Conservation (phyloP, 2,329 filamentous ascomycete genomes). For the Furcasterigmium sp. region DNA sequence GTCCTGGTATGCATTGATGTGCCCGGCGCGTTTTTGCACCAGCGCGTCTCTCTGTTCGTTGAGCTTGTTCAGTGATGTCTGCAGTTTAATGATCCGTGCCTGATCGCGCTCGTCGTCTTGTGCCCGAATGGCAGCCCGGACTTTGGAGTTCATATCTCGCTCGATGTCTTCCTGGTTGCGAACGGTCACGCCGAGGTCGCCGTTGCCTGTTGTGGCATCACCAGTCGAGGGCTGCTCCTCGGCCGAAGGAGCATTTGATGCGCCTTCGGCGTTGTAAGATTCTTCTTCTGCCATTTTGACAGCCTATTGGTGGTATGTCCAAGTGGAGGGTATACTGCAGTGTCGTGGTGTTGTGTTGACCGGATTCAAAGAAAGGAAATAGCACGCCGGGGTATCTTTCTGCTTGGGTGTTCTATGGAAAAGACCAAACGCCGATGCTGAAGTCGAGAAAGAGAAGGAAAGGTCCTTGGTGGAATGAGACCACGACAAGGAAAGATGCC, state of each 20-base stretch:
- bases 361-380: too few species aligned
- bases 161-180: conserved; percentile 88
- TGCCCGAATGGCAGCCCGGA: conserved; percentile 53
- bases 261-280: too few species aligned
- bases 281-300: too few species aligned
- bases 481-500: too few species aligned
- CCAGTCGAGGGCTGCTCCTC: neutral
- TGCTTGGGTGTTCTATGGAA: too few species aligned
- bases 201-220: conserved; percentile 22
- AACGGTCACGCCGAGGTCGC: conserved; percentile 31
- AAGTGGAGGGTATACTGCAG: too few species aligned
- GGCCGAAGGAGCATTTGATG: neutral
- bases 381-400: too few species aligned
- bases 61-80: conserved; percentile 17
- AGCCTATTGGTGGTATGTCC: too few species aligned
- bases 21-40: neutral
- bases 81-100: conserved; percentile 56
- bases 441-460: too few species aligned
- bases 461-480: too few species aligned
- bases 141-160: conserved; percentile 69
- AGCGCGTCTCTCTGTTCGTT: neutral
- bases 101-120: conserved; percentile 59
- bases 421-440: too few species aligned
- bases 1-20: neutral
- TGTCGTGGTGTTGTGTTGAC: too few species aligned